Conservation (phyloP, 352 stramenopile species). For the Thalassiosira mediterranea region DNA sequence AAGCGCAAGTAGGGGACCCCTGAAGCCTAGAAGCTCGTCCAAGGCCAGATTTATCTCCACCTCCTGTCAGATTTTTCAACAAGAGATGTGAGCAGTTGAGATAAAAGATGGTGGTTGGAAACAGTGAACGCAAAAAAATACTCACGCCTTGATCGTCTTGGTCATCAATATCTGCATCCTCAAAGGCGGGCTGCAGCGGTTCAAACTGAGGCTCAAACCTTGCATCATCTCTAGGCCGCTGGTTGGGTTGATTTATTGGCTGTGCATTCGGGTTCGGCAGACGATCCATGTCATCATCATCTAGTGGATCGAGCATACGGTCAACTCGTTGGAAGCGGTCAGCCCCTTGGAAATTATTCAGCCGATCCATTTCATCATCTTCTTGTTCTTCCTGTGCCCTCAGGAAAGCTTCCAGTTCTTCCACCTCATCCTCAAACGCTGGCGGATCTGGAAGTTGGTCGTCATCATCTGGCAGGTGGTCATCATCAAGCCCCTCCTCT, state of each 20-base stretch:
- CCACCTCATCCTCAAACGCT: slow-evolving; percentile 25
- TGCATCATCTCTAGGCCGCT: slow-evolving; percentile 42
- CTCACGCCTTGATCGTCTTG: slow-evolving; percentile 70
- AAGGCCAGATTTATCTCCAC: slow-evolving; percentile 89
- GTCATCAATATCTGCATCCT: slow-evolving; percentile 27
- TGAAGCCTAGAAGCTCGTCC: slow-evolving; percentile 95
- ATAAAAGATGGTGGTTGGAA: too few species aligned
- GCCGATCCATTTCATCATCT: too few species aligned
- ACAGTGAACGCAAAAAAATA: too few species aligned
- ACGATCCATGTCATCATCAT: slow-evolving; percentile 18
- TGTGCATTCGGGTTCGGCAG: not conserved
- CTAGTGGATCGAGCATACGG: too few species aligned
- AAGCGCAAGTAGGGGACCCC: slow-evolving; percentile 91
- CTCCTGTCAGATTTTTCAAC: too few species aligned
- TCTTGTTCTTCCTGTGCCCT: slow-evolving; percentile 54
- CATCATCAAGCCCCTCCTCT: slow-evolving; percentile 32
- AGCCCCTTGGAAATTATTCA: too few species aligned
- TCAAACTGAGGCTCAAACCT: slow-evolving; percentile 72
- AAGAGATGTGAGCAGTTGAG: too few species aligned
- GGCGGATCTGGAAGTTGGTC: not conserved
- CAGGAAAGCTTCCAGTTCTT: slow-evolving; percentile 36
- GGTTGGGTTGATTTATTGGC: slow-evolving; percentile 14
- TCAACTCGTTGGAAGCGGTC: not conserved
- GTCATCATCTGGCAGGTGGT: slow-evolving; percentile 8
- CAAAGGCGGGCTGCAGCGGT: slow-evolving; percentile 59